phyloP scores from a whole-genome alignment of 2,329 filamentous ascomycete species.

The Alternaria postmessia region DNA sequence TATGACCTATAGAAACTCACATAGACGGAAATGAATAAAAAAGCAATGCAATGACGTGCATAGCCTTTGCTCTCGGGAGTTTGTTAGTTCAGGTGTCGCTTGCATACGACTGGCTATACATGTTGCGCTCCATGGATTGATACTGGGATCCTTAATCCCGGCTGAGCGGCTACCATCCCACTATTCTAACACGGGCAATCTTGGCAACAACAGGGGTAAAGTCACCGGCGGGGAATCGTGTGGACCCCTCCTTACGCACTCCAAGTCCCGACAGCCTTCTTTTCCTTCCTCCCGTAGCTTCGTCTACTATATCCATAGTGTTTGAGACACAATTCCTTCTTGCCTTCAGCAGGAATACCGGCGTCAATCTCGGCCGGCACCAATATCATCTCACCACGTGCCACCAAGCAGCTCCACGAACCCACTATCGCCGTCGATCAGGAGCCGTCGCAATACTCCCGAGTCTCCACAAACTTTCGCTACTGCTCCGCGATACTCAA shows the following conservation, averaged over 20 bases:
- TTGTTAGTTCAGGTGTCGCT: not conserved
- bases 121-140: not conserved
- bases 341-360: not conserved
- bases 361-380: not conserved
- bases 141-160: not conserved
- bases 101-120: not conserved
- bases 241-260: conserved; percentile 17
- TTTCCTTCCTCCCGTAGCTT: not conserved
- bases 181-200: not conserved
- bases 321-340: not conserved
- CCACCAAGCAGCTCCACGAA: conserved; percentile 1
- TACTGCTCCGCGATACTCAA: conserved; percentile 1
- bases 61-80: not conserved
- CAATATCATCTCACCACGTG: not conserved
- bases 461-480: not conserved
- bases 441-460: not conserved
- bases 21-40: not conserved
- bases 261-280: conserved; percentile 1
- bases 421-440: conserved; percentile 3
- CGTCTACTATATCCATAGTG: not conserved
- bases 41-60: not conserved
- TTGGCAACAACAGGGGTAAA: conserved; percentile 13
- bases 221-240: conserved; percentile 13
- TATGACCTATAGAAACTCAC: conserved; percentile 2
- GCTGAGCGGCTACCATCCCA: conserved; percentile 3